A percentile compares a stretch with the other conserved stretches of the same genome.
Conservation (phyloP, 768 basidiomycete genomes). For the Lactarius pseudohatsudake region DNA sequence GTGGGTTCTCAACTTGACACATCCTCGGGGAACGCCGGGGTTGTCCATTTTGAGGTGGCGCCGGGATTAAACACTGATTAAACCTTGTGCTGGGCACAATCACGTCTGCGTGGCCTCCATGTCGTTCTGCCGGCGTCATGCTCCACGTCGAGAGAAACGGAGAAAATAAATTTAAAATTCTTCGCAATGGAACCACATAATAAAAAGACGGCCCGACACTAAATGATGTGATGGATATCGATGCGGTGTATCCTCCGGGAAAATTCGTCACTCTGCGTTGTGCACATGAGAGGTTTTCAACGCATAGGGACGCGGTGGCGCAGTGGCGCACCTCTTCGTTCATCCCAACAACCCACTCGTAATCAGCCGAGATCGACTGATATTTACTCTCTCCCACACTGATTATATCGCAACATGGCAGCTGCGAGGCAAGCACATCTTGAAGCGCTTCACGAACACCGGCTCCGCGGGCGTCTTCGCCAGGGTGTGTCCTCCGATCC, state of each 20-base stretch:
- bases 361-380: slow-evolving; percentile 22
- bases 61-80: background rate
- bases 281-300: background rate
- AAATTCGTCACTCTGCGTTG: slow-evolving; percentile 10
- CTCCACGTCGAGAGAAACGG: background rate
- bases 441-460: slow-evolving; percentile 3
- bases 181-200: background rate
- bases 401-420: slow-evolving; percentile 11
- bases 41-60: background rate
- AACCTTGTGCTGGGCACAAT: background rate
- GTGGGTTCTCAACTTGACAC: background rate
- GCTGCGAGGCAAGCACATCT: slow-evolving; percentile 9
- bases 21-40: background rate
- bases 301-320: too few species aligned
- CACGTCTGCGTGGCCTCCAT: background rate
- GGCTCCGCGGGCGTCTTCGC: background rate
- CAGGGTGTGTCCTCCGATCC: background rate
- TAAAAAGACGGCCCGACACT: background rate
- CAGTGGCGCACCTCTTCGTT: slow-evolving; percentile 13
- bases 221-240: slow-evolving; percentile 25
- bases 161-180: background rate
- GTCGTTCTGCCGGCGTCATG: background rate
- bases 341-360: slow-evolving; percentile 25
- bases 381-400: slow-evolving; percentile 22
- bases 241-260: slow-evolving; percentile 9